Base-by-base conservation (phyloP, 768 basidiomycete genomes). In the Collybiopsis luxurians region DNA sequence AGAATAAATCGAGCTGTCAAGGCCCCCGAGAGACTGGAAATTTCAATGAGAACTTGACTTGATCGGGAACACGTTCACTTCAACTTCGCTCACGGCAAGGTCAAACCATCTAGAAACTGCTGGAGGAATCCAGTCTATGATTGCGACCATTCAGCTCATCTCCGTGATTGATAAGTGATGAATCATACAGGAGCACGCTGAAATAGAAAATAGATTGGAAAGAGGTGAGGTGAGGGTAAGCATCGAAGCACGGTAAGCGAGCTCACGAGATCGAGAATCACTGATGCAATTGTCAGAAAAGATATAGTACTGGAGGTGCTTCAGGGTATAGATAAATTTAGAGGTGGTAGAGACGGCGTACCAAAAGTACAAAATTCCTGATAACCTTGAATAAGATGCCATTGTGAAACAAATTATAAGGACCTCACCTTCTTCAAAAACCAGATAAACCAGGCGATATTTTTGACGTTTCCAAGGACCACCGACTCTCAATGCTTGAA, bases 81-180 rank as follows among this genome's bases (percentile, higher is more conserved):
- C 19, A n/a, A n/a, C n/a, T n/a, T 42, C n/a, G 49, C 66, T 53
- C 48, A 69, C 68, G 66, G 68, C 9, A 67, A 50, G 1, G 66
- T 67, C 27, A 66, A 61, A 4, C 64, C 68, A 48, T 66, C 65
- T 3, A 65, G 61, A n/a, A 69, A 61, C 34, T 66, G 64, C 57
- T 70, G 69, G 17, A 69, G 56, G 53, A 70, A 68, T n/a, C 67
- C 66, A 12, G 66, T 62, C 66, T 70, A 28, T 40, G n/a, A n/a
- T 26, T 24, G 46, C 26, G 23, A 23, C 27, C 13, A 27, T 9
- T 24, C 15, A 27, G 38, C 2, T 42, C 5, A 4, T 24, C 7
- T 15, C 19, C 11, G 7, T 17, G 21, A 17, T 6, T 11, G 21
- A 7, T 10, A 38, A 51, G 19, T 19, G 56, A 45, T 17, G 27